Evolutionary conservation across 2,329 filamentous ascomycete species (phyloP).

Genomic region (Trichoderma hamatum): DNA sequence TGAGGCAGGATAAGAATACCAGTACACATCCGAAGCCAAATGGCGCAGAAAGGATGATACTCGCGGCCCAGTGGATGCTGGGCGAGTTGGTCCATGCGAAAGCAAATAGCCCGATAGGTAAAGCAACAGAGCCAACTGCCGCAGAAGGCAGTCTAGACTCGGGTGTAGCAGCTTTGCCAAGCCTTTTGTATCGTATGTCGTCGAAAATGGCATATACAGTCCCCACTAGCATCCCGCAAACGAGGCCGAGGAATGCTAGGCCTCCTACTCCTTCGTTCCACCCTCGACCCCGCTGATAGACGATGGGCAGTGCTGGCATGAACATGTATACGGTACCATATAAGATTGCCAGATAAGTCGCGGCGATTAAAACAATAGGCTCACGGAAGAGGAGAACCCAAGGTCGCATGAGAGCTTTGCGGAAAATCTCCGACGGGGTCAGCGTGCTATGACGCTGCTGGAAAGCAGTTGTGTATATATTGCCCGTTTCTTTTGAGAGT

Average conservation of each 20-base stretch:
- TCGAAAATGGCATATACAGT: conserved; percentile 2
- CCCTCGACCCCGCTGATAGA: conserved; percentile 56
- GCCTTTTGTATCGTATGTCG: neutral
- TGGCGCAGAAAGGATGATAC: conserved; percentile 1
- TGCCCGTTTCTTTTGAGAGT: neutral
- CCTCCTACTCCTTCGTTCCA: conserved; percentile 57
- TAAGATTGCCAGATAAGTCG: conserved; percentile 60
- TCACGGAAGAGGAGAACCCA: conserved; percentile 64
- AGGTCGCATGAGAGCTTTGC: conserved; percentile 46
- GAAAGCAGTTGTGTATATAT: neutral
- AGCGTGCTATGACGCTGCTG: neutral
- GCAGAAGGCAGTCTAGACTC: neutral
- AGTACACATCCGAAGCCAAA: conserved; percentile 1
- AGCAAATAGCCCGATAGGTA: neutral
- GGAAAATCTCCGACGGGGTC: neutral
- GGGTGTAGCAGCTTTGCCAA: neutral
- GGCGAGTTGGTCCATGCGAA: conserved; percentile 6
- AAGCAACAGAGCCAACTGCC: neutral
- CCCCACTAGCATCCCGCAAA: conserved; percentile 4
- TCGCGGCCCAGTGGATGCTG: conserved; percentile 2
- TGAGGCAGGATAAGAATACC: neutral
- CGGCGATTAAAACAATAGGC: conserved; percentile 62
- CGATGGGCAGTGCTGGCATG: conserved; percentile 54
- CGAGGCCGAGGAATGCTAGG: conserved; percentile 7
- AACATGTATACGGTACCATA: conserved; percentile 54